phyloP scores from a whole-genome alignment of 2,329 filamentous ascomycete species.

The Parascedosporium putredinis region DNA sequence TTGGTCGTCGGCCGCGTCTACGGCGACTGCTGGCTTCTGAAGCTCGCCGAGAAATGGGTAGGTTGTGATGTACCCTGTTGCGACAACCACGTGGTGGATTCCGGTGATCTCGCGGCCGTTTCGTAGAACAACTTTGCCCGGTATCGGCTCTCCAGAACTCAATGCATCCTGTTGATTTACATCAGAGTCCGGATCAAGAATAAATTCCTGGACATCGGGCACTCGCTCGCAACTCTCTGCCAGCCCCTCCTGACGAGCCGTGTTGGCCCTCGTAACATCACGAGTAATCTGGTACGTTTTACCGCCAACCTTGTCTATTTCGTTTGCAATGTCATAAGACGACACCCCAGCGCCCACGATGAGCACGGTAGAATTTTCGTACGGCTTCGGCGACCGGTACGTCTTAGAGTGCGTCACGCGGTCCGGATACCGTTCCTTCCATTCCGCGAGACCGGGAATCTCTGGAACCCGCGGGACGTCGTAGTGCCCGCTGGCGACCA shows the following conservation, averaged over 20 bases:
- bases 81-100: slow-evolving; percentile 53
- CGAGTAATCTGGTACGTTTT: slow-evolving; percentile 42
- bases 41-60: slow-evolving; percentile 55
- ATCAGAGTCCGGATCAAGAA: slow-evolving; percentile 17
- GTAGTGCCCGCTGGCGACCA: slow-evolving; percentile 59
- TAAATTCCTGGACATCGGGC: slow-evolving; percentile 36
- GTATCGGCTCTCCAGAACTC: slow-evolving; percentile 27
- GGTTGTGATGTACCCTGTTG: slow-evolving; percentile 59
- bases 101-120: slow-evolving; percentile 37
- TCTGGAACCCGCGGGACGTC: slow-evolving; percentile 51
- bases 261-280: slow-evolving; percentile 41
- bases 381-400: slow-evolving; percentile 54
- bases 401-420: slow-evolving; percentile 59
- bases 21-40: slow-evolving; percentile 8
- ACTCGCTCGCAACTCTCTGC: slow-evolving; percentile 43
- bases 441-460: slow-evolving; percentile 45
- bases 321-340: slow-evolving; percentile 29
- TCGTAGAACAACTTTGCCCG: slow-evolving; percentile 38
- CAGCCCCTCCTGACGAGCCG: slow-evolving; percentile 42
- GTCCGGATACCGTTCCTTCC: slow-evolving; percentile 42
- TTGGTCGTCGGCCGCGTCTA: slow-evolving; percentile 37
- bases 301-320: slow-evolving; percentile 25
- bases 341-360: slow-evolving; percentile 36
- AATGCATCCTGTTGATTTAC: slow-evolving; percentile 5
- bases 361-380: slow-evolving; percentile 25